These are phyloP conservation scores for Chaetoscypha palmicola DNA, from an alignment of 2,329 filamentous ascomycete genomes.

Conservation along the genomic window DNA sequence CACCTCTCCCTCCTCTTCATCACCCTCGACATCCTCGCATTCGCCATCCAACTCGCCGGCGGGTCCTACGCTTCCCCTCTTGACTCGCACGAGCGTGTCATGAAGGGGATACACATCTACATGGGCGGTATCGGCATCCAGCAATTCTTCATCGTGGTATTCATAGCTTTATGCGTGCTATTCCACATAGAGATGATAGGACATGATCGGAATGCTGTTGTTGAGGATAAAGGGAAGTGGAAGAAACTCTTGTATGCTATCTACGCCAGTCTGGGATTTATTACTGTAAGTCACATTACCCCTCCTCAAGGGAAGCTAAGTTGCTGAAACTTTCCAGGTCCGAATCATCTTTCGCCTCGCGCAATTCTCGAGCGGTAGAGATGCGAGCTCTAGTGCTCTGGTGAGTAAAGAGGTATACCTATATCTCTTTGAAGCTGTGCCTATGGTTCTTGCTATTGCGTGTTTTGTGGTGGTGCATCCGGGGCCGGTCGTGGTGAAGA, in stretches of 20 bases:
- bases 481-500: constrained; percentile 8
- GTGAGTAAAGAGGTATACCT: constrained; percentile 45
- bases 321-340: constrained; percentile 34
- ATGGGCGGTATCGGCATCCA: constrained; percentile 22
- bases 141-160: constrained; percentile 21
- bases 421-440: constrained; percentile 45
- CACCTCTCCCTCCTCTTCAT: constrained; percentile 39
- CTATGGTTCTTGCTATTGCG: constrained; percentile 36
- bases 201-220: not conserved
- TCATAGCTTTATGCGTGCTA: constrained; percentile 13
- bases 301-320: too few species aligned
- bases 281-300: constrained; percentile 18
- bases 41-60: constrained; percentile 28
- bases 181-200: constrained; percentile 15
- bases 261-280: constrained; percentile 18
- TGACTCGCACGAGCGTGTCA: not conserved
- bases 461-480: constrained; percentile 16
- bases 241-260: constrained; percentile 12
- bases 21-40: constrained; percentile 36
- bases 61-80: constrained; percentile 12
- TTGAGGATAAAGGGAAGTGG: constrained; percentile 6
- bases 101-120: constrained; percentile 15
- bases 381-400: constrained; percentile 34
- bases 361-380: constrained; percentile 43
- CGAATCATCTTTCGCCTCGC: constrained; percentile 54